Evolutionary conservation across 768 basidiomycete genomes (phyloP), one percentile per base, ranked within the genome.

Genomic region (Mycena capillaripes): DNA sequence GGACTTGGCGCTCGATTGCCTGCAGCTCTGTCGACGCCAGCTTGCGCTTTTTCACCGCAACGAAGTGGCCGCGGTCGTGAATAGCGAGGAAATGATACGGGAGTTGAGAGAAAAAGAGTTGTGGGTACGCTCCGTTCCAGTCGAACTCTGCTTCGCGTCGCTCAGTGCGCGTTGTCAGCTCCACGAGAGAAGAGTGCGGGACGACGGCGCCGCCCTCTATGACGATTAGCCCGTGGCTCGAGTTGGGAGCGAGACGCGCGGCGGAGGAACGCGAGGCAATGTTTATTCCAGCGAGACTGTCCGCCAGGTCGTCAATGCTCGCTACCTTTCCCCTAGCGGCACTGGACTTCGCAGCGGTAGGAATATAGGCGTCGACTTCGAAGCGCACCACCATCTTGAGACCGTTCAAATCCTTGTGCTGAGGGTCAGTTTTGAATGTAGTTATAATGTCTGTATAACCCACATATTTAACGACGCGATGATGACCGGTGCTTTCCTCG

Each of bases 31-130:
- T 75, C 38, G 83, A 85, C 23, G 74, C 71, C 6, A 86, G 81
- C 52, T 86, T 85, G 48, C 83, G 79, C 78, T 91, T 91, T 59
- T 85, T 81, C 9, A 92, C 81, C 12, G 81, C 78, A 4, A 78
- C 75, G 79, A 94, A 94, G 1, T 44, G 80, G 1, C 93, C 93
- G 4, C 83, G 79, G 17, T 82, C 76, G 77, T 94, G 93, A 46
- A 87, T 80, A 0, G 87, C 93, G 63, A 93, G 81, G 77, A 88
- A 90, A 69, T 90, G 85, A 74, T 89, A 86, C 2, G 86, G 81
- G 0, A 91, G 93, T 76, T 91, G 90, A 8, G 93, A 93, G 65
- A 95, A 86, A 77, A 87, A 91, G 16, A 94, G 80, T 77, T 94
- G 93, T 0, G 90, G 88, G 78, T 90, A 93, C 1, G 83, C 81